Conservation (phyloP, 345 rosid genomes). For the Diplotaxis tenuifolia region DNA sequence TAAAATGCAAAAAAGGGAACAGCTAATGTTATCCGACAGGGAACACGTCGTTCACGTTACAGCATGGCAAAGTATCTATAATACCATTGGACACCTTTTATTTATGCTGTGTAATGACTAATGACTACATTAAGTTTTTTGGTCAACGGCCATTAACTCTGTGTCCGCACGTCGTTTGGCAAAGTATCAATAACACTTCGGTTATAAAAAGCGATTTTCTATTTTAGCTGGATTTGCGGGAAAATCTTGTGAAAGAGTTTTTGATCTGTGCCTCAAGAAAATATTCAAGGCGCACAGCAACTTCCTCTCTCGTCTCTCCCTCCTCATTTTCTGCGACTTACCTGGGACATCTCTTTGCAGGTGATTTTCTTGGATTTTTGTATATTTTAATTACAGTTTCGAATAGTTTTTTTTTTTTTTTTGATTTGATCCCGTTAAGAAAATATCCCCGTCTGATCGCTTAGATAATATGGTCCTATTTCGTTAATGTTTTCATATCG, state of each 20-base stretch:
- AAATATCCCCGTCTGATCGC: slow-evolving; percentile 2
- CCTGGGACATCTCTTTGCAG: slow-evolving; percentile 26
- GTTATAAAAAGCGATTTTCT: slow-evolving; percentile 30
- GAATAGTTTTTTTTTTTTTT: too few species aligned
- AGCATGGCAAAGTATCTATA: background rate
- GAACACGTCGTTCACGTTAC: slow-evolving; percentile 28
- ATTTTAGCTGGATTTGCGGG: slow-evolving; percentile 28
- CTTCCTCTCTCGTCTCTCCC: slow-evolving; percentile 10
- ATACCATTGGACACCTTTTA: background rate
- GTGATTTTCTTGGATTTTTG: slow-evolving; percentile 15
- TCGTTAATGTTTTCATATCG: slow-evolving; percentile 11
- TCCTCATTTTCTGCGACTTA: slow-evolving; percentile 17
- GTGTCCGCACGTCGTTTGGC: slow-evolving; percentile 5
- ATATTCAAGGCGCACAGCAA: slow-evolving; percentile 12
- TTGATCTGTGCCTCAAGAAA: slow-evolving; percentile 27
- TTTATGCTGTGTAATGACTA: background rate
- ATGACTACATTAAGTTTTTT: background rate
- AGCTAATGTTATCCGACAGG: background rate
- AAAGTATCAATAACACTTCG: too few species aligned
- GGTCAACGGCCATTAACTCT: slow-evolving; percentile 31
- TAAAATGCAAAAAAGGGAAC: background rate
- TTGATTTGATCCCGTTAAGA: too few species aligned
- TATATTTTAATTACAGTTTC: too few species aligned
- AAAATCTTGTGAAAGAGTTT: slow-evolving; percentile 28
- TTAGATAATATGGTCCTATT: background rate